Conservation (phyloP, 169 alveolate species). For the Cystoisospora suis region DNA sequence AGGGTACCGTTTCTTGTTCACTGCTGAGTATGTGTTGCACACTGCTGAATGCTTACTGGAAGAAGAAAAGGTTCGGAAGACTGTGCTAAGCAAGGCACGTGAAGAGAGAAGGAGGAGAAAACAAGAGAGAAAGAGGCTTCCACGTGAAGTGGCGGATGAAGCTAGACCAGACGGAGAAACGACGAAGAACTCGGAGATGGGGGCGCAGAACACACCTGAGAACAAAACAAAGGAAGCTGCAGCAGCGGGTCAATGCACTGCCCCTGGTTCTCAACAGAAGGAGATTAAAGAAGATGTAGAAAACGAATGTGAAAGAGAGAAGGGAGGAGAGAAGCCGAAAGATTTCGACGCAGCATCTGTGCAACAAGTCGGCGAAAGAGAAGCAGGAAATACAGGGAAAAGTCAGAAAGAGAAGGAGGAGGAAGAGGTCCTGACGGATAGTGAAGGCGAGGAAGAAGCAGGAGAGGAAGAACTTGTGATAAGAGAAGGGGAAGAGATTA, state of each 20-base stretch:
- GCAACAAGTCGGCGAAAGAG: background rate
- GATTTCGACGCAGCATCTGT: background rate
- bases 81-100: background rate
- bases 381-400: background rate
- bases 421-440: background rate
- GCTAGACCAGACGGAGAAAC: background rate
- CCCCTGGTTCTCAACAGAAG: background rate
- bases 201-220: background rate
- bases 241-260: background rate
- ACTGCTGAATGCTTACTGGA: conserved; percentile 2
- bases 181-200: background rate
- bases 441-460: background rate
- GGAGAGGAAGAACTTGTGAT: background rate
- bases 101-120: background rate
- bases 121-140: background rate
- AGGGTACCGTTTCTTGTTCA: background rate
- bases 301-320: background rate
- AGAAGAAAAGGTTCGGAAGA: background rate
- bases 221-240: background rate
- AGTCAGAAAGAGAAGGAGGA: background rate
- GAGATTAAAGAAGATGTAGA: background rate
- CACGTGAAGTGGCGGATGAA: background rate
- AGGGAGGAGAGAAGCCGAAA: background rate
- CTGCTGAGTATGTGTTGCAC: conserved; percentile 10
- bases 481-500: conserved; percentile 1